These are phyloP conservation scores for Neolentinus lepideus DNA, from an alignment of 1,284 basidiomycete genomes.

Conservation along the genomic window DNA sequence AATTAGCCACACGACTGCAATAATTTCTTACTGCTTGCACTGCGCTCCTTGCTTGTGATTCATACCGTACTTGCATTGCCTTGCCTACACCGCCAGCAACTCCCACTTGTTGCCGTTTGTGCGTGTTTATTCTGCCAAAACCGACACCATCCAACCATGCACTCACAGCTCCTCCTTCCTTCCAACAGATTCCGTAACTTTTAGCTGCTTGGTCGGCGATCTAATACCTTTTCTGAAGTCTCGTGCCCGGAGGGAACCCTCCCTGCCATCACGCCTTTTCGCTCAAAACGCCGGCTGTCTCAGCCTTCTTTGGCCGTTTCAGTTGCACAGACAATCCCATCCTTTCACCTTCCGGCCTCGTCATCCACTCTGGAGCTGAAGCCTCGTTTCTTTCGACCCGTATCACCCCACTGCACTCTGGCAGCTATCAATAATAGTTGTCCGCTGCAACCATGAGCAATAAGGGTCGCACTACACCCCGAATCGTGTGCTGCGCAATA, in stretches of 20 bases:
- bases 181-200: background rate
- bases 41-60: background rate
- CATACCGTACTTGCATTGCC: background rate
- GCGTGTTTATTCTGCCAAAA: background rate
- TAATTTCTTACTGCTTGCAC: conserved; percentile 5
- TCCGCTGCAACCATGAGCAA: conserved; percentile 48
- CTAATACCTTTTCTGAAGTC: background rate
- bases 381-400: background rate
- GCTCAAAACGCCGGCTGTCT: background rate
- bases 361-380: background rate
- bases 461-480: conserved; percentile 68
- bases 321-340: background rate
- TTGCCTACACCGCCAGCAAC: background rate
- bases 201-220: conserved; percentile 2
- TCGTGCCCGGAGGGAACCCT: background rate
- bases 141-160: background rate
- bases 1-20: conserved; percentile 28
- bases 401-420: background rate
- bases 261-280: background rate
- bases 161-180: background rate
- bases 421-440: background rate
- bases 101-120: background rate
- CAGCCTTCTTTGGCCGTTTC: background rate
- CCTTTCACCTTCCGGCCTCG: background rate
- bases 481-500: conserved; percentile 82